Base-by-base conservation (phyloP, 2,329 filamentous ascomycete genomes). In the Leptodontidium sp. region DNA sequence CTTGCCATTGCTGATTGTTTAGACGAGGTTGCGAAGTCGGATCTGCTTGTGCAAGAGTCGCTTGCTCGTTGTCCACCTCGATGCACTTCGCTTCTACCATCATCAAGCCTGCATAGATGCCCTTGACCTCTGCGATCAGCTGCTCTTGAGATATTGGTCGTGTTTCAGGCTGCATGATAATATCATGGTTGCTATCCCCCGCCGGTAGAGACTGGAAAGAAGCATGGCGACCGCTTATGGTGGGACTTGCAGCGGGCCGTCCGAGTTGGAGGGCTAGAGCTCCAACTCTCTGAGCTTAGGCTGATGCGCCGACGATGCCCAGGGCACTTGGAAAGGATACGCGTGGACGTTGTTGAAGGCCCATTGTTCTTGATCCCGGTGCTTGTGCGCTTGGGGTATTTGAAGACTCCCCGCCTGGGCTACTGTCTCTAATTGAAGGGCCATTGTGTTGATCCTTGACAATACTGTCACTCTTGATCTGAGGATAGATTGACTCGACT, bases 61-160 rank as follows among this genome's bases (percentile, higher is more conserved):
- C 29, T 32, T 32, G 29, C 29, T 86, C 83, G 55, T 87, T 89
- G 73, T 95, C 92, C 0, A 97, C 90, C 65, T 97, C 91, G 0
- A 97, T 94, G 74, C 94, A 93, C 95, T 74, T 96, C 93, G 29
- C 87, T 89, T 77, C 98, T 0, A 97, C 92, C 88, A 96, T 93
- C 0, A 93, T 90, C 8, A 98, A 80, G 0, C 92, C 93, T 0
- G 90, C 89, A 75, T 97, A 97, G 4, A 96, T 96, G 0, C 74
- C 74, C 61, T 77, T 77, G 11, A 75, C 74, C 66, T 77, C 74
- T 4, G 74, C 74, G 38, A 76, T 73, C 12, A 77, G 65, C 64
- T 77, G 75, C 49, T 76, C 74, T 59, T 76, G 72, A 5, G 74
- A 75, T 21, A 77, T 75, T 1, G 74, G 71, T 0, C 89, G 90